Percentiles rank a stretch among this genome's conserved stretches.
These are phyloP conservation scores for Comarum palustre DNA, from an alignment of 306 rosid genomes.

Conservation along the genomic window DNA sequence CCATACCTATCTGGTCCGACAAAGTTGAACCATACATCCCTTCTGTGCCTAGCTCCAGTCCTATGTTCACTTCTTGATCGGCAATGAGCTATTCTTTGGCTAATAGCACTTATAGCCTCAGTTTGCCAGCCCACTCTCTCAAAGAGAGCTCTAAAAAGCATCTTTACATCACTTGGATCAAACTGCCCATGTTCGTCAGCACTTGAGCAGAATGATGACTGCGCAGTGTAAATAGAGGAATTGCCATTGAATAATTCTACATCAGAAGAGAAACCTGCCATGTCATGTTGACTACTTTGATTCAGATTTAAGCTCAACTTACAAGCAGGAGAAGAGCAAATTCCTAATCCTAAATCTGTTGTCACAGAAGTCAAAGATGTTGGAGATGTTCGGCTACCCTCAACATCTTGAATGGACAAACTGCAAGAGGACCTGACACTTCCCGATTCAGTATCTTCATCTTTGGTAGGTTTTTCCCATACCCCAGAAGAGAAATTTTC, in stretches of 20 bases:
- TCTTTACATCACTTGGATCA: constrained; percentile 57
- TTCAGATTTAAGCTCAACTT: constrained; percentile 34
- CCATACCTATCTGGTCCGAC: constrained; percentile 73
- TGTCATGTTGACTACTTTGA: constrained; percentile 42
- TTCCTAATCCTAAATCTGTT: constrained; percentile 80
- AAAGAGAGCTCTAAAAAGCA: constrained; percentile 53
- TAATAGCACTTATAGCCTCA: constrained; percentile 56
- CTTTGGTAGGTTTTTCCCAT: constrained; percentile 48
- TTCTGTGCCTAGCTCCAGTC: constrained; percentile 37
- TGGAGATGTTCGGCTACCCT: constrained; percentile 65
- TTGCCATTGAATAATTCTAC: constrained; percentile 46
- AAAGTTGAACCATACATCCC: constrained; percentile 76
- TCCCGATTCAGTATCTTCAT: constrained; percentile 56
- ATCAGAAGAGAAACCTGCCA: constrained; percentile 35
- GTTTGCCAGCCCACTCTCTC: constrained; percentile 74
- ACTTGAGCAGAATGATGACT: constrained; percentile 57
- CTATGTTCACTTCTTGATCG: constrained; percentile 36
- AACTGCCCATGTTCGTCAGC: constrained; percentile 43
- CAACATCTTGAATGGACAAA: constrained; percentile 69
- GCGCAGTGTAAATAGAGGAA: constrained; percentile 36
- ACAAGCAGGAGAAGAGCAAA: constrained; percentile 49
- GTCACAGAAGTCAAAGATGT: constrained; percentile 77
- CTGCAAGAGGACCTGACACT: constrained; percentile 55
- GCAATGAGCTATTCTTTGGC: constrained; percentile 49
- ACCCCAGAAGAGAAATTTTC: constrained; percentile 43